Percentiles rank a stretch among this genome's conserved stretches.
Conservation (phyloP, 805 yeast species). For the Saccharomycopsis fibuligera region DNA sequence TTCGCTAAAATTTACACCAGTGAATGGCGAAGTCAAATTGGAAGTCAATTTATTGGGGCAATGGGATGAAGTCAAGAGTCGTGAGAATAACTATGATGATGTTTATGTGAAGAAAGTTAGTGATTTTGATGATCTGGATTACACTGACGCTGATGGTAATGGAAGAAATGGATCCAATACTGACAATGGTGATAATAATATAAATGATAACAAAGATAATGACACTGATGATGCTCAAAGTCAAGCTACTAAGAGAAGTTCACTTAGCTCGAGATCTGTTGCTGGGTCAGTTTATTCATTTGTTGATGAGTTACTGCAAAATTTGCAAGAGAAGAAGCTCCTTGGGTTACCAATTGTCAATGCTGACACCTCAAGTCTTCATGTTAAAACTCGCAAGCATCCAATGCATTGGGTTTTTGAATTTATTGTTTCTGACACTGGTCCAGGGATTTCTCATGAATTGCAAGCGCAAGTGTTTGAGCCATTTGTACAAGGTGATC, state of each 20-base stretch:
- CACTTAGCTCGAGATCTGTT: conserved; percentile 2
- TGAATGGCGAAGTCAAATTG: conserved; percentile 73
- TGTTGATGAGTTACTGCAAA: conserved; percentile 9
- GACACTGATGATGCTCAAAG: conserved; percentile 22
- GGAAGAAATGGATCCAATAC: background rate
- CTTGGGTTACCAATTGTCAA: conserved; percentile 18
- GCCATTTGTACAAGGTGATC: conserved; percentile 97
- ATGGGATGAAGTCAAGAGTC: conserved; percentile 52
- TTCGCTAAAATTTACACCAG: conserved; percentile 87
- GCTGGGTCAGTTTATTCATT: conserved; percentile 10
- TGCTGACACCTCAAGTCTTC: conserved; percentile 17
- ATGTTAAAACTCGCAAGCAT: conserved; percentile 22
- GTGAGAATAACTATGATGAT: conserved; percentile 33
- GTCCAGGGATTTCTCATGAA: conserved; percentile 86
- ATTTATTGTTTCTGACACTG: conserved; percentile 79
- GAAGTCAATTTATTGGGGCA: conserved; percentile 59
- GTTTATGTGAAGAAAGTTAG: conserved; percentile 37
- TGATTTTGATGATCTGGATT: conserved; percentile 25
- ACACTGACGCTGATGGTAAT: background rate
- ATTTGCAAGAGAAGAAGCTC: conserved; percentile 16
- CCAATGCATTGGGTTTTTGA: conserved; percentile 52
- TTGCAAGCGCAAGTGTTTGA: conserved; percentile 84
- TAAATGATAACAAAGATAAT: conserved; percentile 36
- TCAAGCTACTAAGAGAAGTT: background rate
- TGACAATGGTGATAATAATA: conserved; percentile 21